Evolutionary conservation across 352 stramenopile species (phyloP), one percentile per base, ranked within the genome.

Genomic region (Globisporangium barbulae): DNA sequence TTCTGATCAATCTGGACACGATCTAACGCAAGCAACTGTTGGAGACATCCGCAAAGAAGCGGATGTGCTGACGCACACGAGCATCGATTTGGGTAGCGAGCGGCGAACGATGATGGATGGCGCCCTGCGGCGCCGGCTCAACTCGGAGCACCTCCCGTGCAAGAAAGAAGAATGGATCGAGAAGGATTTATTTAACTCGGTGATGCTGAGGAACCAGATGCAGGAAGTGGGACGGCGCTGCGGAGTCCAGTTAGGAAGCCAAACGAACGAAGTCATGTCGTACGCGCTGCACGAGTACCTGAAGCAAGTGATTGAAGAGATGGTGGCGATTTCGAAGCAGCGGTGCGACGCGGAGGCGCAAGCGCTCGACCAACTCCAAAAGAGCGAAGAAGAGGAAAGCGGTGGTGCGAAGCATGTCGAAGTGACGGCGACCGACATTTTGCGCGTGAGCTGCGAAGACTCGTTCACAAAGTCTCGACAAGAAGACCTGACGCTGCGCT

Each of bases 281-380:
- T 90, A 89, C 35, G 87, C 87, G 19, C 72, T 96, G 33, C 84
- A 92, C 45, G 85, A 93, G 55, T 94, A 96, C 49, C 63, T 96
- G 28, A 94, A 93, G 67, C 87, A 96, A 71, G 77, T 88, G 6
- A 79, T 94, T 1, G 87, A 96, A 60, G 87, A 96, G 62, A 92
- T 96, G 83, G 87, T 93, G 13, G 78, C 92, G 35, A 69, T 89
- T 21, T 75, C 87, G 0, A 92, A 91, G 60, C 83, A 94, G 48
- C 85, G 87, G 12, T 71, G 83, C 9, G 83, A 96, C 60, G 64
- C 61, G 6, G 67, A 73, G 21, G 79, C 73, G 2, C 78, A 87
- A 35, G 61, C 78, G 2, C 63, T 93, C 0, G 79, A 87, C 9
- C 63, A 74, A 25, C 54, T 90, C 33, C 70, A 81, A 45, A 83